phyloP scores from a whole-genome alignment of 345 rosid genomes.

The Syzygium oleosum region DNA sequence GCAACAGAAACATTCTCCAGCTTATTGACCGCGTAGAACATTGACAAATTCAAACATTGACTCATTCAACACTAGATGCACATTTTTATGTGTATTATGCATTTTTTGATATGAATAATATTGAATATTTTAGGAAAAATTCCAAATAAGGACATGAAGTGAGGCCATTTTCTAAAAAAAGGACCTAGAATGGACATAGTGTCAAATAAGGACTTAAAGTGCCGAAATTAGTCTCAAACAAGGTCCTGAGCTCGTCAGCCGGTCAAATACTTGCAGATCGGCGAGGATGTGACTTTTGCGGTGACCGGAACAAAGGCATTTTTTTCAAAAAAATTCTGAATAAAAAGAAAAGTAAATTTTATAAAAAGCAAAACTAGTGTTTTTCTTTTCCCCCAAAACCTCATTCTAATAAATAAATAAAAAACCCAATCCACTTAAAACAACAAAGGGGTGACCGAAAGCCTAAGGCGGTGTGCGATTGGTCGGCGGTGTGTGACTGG shows the following conservation, averaged over 20 bases:
- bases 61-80: neutral
- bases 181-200: fast-evolving
- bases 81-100: neutral
- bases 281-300: neutral
- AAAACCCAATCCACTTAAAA: neutral
- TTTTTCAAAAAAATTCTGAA: too few relatives aligned
- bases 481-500: neutral
- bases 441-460: neutral
- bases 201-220: neutral
- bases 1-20: too few relatives aligned
- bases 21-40: too few relatives aligned
- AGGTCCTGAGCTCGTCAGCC: fast-evolving
- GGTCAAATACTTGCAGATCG: fast-evolving
- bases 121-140: neutral
- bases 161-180: neutral
- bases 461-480: fast-evolving
- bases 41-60: too few relatives aligned
- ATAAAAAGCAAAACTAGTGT: too few relatives aligned
- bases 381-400: neutral
- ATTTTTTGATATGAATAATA: neutral
- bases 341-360: too few relatives aligned
- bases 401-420: too few relatives aligned
- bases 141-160: neutral
- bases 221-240: too few relatives aligned
- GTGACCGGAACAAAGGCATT: neutral